Base-by-base conservation (phyloP, 2,329 filamentous ascomycete species). In the Aspergillaceae sp. region DNA sequence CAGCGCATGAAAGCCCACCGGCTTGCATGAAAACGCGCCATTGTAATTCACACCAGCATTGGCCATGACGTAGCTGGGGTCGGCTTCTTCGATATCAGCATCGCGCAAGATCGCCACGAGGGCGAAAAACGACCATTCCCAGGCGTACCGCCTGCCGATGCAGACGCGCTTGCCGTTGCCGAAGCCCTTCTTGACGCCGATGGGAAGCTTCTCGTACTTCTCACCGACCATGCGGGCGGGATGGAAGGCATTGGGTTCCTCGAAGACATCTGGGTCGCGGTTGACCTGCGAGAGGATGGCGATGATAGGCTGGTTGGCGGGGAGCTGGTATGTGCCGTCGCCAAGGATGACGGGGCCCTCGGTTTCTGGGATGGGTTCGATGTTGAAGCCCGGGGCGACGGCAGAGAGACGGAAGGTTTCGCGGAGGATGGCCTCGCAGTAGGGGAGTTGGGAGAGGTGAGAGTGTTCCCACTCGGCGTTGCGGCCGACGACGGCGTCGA, bases 151-250 rank as follows among this genome's bases (percentile, higher is more conserved):
- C 5, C 81, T 71, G 1, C 86, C 86, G 47, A 88, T 87, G 53
- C 86, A 91, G 1, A 71, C 78, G 41, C 86, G 71, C 49, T 77
- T 74, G 2, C 85, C 86, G 48, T 86, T 85, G 0, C 86, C 86
- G 55, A 89, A 91, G 4, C 85, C 60, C 50, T 86, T 86, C 79
- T 79, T 85, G 28, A 75, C 74, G 45, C 78, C 79, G 9, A 74
- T 74, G 4, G 79, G 82, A 4, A 86, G 72, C 28, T 74, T 75
- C 48, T 80, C 77, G 58, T 86, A 88, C 28, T 76, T 75, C 11
- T 83, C 83, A 26, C 85, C 81, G 0, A 84, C 64, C 82, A 88
- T 86, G 7, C 84, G 75, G 59, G 88, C 84, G 0, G 86, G 85
- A 45, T 72, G 74, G 67, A 86, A 90, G 6, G 77, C 74, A 1